Conservation (phyloP, 2,329 filamentous ascomycete genomes). For the Pseudocercospora macadamiae region DNA sequence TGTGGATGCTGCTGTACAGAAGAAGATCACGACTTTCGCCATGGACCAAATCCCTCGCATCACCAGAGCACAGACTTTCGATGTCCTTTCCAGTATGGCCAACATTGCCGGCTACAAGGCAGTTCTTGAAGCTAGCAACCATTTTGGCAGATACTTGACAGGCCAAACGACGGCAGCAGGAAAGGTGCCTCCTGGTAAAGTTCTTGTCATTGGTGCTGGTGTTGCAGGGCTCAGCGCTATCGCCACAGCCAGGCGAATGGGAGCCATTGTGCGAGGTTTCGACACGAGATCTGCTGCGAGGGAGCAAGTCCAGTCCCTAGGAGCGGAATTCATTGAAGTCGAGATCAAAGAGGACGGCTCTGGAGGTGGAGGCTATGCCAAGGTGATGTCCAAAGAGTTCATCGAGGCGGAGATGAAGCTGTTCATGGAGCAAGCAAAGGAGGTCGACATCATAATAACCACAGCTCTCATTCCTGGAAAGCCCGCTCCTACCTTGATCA, state of each 20-base stretch:
- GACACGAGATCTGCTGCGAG: conserved; percentile 86
- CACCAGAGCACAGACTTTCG: conserved; percentile 84
- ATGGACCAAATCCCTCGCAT: conserved; percentile 95
- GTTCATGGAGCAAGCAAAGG: conserved; percentile 81
- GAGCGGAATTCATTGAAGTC: conserved; percentile 88
- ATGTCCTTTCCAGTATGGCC: conserved; percentile 87
- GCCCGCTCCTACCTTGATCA: conserved; percentile 82
- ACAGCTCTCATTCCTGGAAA: conserved; percentile 88
- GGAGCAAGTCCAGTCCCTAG: conserved; percentile 87
- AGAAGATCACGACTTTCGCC: conserved; percentile 76
- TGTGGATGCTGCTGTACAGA: conserved; percentile 71
- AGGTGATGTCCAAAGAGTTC: conserved; percentile 93
- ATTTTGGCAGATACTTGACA: conserved; percentile 84
- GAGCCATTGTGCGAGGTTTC: conserved; percentile 86
- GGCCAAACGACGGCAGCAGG: conserved; percentile 89
- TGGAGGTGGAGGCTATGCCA: conserved; percentile 84
- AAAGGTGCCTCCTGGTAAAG: conserved; percentile 87
- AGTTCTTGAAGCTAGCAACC: conserved; percentile 84
- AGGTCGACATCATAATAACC: conserved; percentile 91
- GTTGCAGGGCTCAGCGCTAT: conserved; percentile 89
- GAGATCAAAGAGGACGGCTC: conserved; percentile 82
- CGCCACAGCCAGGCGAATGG: conserved; percentile 80
- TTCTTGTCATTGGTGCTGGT: conserved; percentile 86
- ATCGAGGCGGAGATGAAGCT: conserved; percentile 92
- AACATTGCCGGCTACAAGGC: conserved; percentile 95